Conservation (phyloP, 1,284 basidiomycete species). For the Athelia sp. region DNA sequence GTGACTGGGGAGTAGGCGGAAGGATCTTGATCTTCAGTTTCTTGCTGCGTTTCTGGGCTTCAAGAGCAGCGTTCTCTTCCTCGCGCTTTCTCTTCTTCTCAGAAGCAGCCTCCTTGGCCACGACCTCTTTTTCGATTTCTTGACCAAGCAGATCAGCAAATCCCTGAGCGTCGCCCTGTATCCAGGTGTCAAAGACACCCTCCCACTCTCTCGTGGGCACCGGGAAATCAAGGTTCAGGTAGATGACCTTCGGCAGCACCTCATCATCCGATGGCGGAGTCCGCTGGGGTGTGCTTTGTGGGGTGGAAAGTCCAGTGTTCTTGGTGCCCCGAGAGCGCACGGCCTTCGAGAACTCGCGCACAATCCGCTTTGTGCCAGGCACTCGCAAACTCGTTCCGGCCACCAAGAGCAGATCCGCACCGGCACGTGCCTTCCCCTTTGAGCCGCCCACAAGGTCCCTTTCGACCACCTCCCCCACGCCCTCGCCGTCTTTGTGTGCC, state of each 20-base stretch:
- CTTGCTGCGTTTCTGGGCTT: slow-evolving; percentile 1
- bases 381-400: slow-evolving; percentile 89
- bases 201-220: slow-evolving; percentile 85
- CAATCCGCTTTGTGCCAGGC: slow-evolving; percentile 90
- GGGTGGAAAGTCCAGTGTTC: slow-evolving; percentile 26
- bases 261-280: slow-evolving; percentile 37
- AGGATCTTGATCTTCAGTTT: not conserved
- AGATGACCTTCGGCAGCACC: slow-evolving; percentile 65
- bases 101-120: slow-evolving; percentile 41
- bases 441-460: slow-evolving; percentile 69
- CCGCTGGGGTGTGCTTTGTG: slow-evolving; percentile 36
- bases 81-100: slow-evolving; percentile 50
- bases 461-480: slow-evolving; percentile 76
- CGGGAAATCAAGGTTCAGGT: slow-evolving; percentile 89
- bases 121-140: slow-evolving; percentile 49
- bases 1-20: not conserved
- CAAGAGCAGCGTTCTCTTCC: slow-evolving; percentile 25
- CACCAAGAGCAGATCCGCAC: slow-evolving; percentile 84
- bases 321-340: slow-evolving; percentile 46
- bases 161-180: slow-evolving; percentile 83
- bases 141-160: slow-evolving; percentile 61
- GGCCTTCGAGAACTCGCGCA: slow-evolving; percentile 86
- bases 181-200: slow-evolving; percentile 88
- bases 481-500: slow-evolving; percentile 82
- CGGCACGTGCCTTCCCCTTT: slow-evolving; percentile 58